Conservation (phyloP, 352 stramenopile species). For the Pythium rhizo-oryzae region DNA sequence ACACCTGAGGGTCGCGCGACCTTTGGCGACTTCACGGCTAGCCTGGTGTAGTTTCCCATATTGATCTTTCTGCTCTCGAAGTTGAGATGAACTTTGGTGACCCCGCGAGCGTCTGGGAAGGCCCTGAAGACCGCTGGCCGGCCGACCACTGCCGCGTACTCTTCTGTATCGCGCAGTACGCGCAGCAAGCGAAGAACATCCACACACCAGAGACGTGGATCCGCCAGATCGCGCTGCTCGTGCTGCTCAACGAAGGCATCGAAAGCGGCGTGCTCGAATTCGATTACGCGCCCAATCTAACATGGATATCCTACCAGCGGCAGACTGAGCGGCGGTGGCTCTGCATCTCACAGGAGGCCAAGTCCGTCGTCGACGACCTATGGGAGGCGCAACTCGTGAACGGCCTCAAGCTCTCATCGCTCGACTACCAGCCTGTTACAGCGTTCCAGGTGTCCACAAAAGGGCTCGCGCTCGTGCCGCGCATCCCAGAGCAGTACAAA, state of each 20-base stretch:
- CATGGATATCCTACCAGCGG: conserved; percentile 90
- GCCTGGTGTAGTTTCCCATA: too few relatives aligned
- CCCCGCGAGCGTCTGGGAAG: conserved; percentile 49
- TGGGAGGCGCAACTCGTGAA: conserved; percentile 96
- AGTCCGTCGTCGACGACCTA: conserved; percentile 96
- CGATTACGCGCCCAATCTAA: conserved; percentile 94
- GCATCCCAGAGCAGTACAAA: conserved; percentile 84
- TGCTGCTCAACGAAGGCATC: conserved; percentile 97
- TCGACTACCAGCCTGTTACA: conserved; percentile 95
- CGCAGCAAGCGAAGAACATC: conserved; percentile 79
- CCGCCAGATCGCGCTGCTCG: conserved; percentile 93
- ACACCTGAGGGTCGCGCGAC: neutral
- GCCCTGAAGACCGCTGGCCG: conserved; percentile 61
- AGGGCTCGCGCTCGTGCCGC: conserved; percentile 86
- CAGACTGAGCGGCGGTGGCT: conserved; percentile 83
- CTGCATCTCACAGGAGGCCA: conserved; percentile 95
- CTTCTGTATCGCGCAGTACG: conserved; percentile 95
- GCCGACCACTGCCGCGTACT: conserved; percentile 96
- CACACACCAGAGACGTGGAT: conserved; percentile 94
- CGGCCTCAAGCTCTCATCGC: conserved; percentile 92
- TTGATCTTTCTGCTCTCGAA: too few relatives aligned
- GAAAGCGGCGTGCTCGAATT: conserved; percentile 93
- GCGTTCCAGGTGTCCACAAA: conserved; percentile 94
- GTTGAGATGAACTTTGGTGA: neutral
- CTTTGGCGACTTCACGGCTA: neutral